A percentile compares a stretch with the other conserved stretches of the same genome.
Conservation (phyloP, 2,329 filamentous ascomycete species). For the Cordyceps javanica region DNA sequence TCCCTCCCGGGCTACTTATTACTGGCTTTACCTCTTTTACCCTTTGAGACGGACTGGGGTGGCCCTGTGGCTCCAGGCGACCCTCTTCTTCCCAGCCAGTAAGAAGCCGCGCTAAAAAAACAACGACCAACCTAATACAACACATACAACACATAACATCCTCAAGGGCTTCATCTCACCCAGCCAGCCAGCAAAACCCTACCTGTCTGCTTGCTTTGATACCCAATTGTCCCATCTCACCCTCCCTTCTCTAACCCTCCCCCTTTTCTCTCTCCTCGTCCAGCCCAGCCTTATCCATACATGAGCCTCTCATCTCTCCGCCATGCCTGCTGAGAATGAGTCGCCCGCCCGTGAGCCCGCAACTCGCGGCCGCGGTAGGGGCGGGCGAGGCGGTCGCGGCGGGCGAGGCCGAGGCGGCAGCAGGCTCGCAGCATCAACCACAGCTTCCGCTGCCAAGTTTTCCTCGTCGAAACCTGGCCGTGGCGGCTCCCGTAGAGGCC, state of each 20-base stretch:
- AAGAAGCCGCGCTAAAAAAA: slow-evolving; percentile 9
- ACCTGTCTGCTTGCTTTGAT: not conserved
- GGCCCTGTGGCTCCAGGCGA: slow-evolving; percentile 5
- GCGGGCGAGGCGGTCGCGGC: slow-evolving; percentile 13
- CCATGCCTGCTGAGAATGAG: slow-evolving; percentile 34
- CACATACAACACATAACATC: slow-evolving; percentile 8
- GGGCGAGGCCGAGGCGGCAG: slow-evolving; percentile 19
- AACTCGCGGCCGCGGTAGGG: slow-evolving; percentile 26
- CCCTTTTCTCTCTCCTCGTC: not conserved
- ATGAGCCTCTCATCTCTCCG: slow-evolving; percentile 24
- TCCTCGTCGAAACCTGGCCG: slow-evolving; percentile 31
- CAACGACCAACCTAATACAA: slow-evolving; percentile 5
- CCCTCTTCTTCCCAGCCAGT: slow-evolving; percentile 3
- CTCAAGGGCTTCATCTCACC: not conserved
- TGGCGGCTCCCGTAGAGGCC: slow-evolving; percentile 38
- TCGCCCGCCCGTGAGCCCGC: slow-evolving; percentile 31
- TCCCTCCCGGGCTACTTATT: not conserved
- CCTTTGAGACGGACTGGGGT: slow-evolving; percentile 5
- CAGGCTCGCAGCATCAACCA: slow-evolving; percentile 21
- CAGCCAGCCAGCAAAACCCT: no score
- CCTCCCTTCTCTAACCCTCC: not conserved
- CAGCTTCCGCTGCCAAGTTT: slow-evolving; percentile 27
- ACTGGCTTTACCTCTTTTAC: not conserved
- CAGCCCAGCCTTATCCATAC: slow-evolving; percentile 18
- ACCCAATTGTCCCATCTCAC: not conserved